phyloP scores from a whole-genome alignment of 176 grass and related monocot genomes.

The Bonia amplexicaulis region DNA sequence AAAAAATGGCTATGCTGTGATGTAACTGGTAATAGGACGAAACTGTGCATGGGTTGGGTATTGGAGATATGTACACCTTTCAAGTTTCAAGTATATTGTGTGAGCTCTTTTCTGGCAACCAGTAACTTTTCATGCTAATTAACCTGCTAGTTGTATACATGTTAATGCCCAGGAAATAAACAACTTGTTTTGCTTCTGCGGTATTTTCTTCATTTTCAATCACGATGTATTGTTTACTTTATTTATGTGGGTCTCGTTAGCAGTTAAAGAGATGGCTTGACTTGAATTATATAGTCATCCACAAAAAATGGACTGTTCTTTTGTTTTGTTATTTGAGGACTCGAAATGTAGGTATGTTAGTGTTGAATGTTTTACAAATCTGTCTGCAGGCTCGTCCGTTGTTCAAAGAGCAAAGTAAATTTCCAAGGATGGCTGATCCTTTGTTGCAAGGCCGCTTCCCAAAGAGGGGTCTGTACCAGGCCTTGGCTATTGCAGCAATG shows the following conservation, averaged over 20 bases:
- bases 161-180: slow-evolving; percentile 10
- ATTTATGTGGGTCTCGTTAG: not conserved
- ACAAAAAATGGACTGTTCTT: not conserved
- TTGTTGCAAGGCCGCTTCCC: slow-evolving; percentile 47
- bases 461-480: slow-evolving; percentile 53
- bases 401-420: slow-evolving; percentile 79
- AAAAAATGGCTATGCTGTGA: not conserved
- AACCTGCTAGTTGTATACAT: slow-evolving; percentile 2
- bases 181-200: not conserved
- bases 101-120: not conserved
- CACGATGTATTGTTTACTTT: not conserved
- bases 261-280: not conserved
- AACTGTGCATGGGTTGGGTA: not conserved
- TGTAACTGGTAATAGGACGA: not conserved
- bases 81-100: not conserved
- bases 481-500: slow-evolving; percentile 72
- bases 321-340: not conserved
- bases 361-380: slow-evolving; percentile 13
- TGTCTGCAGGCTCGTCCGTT: slow-evolving; percentile 69
- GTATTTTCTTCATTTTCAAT: slow-evolving; percentile 4
- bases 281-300: not conserved
- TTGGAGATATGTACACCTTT: not conserved
- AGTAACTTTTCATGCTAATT: not conserved
- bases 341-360: not conserved
- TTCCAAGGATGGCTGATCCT: slow-evolving; percentile 74